Evolutionary conservation across 2,329 filamentous ascomycete genomes (phyloP).

Genomic region (Penicillium sp.): DNA sequence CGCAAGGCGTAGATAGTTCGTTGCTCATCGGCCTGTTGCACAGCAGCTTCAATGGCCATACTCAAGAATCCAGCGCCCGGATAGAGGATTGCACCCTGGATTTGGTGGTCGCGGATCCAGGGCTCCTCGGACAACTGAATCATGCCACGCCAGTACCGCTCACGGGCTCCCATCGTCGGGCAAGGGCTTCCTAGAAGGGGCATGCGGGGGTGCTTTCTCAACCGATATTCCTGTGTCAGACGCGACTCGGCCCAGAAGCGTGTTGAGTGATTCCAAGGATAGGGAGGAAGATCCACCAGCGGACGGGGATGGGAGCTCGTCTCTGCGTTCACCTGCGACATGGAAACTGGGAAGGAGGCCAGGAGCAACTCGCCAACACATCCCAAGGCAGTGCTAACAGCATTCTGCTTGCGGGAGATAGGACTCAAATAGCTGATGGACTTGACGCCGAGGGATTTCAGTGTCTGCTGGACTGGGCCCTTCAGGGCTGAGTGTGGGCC

Average conservation of each 20-base stretch:
- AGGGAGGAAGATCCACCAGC: slow-evolving; percentile 36
- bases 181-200: slow-evolving; percentile 23
- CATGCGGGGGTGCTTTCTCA: slow-evolving; percentile 19
- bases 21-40: slow-evolving; percentile 15
- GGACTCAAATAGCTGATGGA: neutral
- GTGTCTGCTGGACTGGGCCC: slow-evolving; percentile 26
- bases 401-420: neutral
- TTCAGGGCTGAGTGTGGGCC: slow-evolving; percentile 38
- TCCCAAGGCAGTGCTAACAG: slow-evolving; percentile 1
- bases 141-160: slow-evolving; percentile 46
- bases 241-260: slow-evolving; percentile 39
- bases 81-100: slow-evolving; percentile 23
- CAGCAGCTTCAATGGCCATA: slow-evolving; percentile 24
- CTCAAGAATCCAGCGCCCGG: slow-evolving; percentile 26
- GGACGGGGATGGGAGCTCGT: neutral
- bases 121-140: slow-evolving; percentile 20
- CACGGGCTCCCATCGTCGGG: slow-evolving; percentile 18
- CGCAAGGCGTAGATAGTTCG: slow-evolving; percentile 15
- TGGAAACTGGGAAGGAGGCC: too few species aligned
- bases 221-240: slow-evolving; percentile 20
- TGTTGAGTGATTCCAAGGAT: slow-evolving; percentile 42
- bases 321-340: slow-evolving; percentile 4
- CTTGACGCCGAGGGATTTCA: neutral
- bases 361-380: too few species aligned
- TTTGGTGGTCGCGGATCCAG: slow-evolving; percentile 50